phyloP scores from a whole-genome alignment of 352 stramenopile species.

The Phytophthora aleatoria region DNA sequence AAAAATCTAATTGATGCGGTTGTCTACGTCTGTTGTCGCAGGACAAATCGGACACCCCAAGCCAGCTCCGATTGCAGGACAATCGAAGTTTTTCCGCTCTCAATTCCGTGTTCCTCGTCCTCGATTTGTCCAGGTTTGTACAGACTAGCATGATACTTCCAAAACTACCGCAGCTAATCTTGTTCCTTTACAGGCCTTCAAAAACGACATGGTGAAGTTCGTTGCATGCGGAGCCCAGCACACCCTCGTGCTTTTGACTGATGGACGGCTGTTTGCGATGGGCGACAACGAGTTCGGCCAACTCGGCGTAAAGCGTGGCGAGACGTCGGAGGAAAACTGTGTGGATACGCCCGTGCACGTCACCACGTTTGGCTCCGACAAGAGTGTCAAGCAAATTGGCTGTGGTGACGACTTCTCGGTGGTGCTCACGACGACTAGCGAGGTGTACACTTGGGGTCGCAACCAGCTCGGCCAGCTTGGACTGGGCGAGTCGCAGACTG shows the following conservation, averaged over 20 bases:
- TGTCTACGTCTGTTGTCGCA: constrained; percentile 12
- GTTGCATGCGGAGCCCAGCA: constrained; percentile 74
- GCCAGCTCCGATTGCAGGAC: constrained; percentile 44
- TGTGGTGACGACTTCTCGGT: constrained; percentile 75
- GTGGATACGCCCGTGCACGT: constrained; percentile 45
- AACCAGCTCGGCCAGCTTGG: constrained; percentile 75
- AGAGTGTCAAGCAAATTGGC: constrained; percentile 47
- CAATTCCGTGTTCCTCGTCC: constrained; percentile 76
- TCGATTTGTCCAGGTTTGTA: constrained; percentile 64
- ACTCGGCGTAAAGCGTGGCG: constrained; percentile 43
- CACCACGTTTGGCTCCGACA: constrained; percentile 26
- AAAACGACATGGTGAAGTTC: constrained; percentile 53
- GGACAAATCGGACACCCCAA: constrained; percentile 76
- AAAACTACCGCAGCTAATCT: not conserved
- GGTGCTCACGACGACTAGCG: constrained; percentile 50
- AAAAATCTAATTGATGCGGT: not conserved
- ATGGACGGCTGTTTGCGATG: constrained; percentile 68
- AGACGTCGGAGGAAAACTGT: constrained; percentile 39
- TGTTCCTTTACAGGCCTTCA: constrained; percentile 46
- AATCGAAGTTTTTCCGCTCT: constrained; percentile 83
- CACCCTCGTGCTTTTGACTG: constrained; percentile 67
- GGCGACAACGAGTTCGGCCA: constrained; percentile 81
- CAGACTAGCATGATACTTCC: not conserved
- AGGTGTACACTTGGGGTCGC: constrained; percentile 78
- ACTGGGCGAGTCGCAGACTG: constrained; percentile 43